Evolutionary conservation across 345 rosid genomes (phyloP).

Genomic region (Crucihimalaya himalaica): DNA sequence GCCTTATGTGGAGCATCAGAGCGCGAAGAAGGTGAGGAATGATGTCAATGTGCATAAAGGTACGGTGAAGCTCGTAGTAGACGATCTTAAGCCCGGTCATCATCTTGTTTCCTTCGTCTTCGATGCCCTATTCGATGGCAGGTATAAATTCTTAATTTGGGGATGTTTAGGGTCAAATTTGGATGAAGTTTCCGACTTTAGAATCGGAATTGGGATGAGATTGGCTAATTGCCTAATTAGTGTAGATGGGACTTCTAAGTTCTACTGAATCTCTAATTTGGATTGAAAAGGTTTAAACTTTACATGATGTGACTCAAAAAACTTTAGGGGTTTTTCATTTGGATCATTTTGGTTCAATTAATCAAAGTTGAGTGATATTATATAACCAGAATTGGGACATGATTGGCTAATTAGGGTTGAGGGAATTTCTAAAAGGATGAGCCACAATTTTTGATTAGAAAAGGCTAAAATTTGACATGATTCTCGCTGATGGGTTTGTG

Average conservation of each 20-base stretch:
- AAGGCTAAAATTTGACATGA: slow-evolving; percentile 1
- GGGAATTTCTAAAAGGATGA: background rate
- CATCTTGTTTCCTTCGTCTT: slow-evolving; percentile 84
- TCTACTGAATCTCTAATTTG: background rate
- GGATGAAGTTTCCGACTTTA: background rate
- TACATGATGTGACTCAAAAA: slow-evolving; percentile 12
- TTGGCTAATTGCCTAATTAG: slow-evolving; percentile 19
- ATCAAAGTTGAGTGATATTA: background rate
- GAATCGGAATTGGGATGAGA: background rate
- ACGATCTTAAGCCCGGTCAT: slow-evolving; percentile 66
- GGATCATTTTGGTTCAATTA: background rate
- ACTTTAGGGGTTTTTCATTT: background rate
- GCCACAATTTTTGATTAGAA: background rate
- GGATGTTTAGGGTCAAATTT: background rate
- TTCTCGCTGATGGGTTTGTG: slow-evolving; percentile 2
- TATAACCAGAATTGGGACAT: background rate
- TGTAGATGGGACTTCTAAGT: background rate
- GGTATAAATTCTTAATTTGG: slow-evolving; percentile 41
- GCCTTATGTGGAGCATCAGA: slow-evolving; percentile 83
- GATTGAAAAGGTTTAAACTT: slow-evolving; percentile 25
- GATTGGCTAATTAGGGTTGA: background rate
- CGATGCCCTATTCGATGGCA: slow-evolving; percentile 86
- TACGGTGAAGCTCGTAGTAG: slow-evolving; percentile 65
- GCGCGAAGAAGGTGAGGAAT: slow-evolving; percentile 85
- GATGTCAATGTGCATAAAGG: slow-evolving; percentile 90